Conservation (phyloP, 2,329 filamentous ascomycete genomes). For the Tolypocladium ophioglossoides region DNA sequence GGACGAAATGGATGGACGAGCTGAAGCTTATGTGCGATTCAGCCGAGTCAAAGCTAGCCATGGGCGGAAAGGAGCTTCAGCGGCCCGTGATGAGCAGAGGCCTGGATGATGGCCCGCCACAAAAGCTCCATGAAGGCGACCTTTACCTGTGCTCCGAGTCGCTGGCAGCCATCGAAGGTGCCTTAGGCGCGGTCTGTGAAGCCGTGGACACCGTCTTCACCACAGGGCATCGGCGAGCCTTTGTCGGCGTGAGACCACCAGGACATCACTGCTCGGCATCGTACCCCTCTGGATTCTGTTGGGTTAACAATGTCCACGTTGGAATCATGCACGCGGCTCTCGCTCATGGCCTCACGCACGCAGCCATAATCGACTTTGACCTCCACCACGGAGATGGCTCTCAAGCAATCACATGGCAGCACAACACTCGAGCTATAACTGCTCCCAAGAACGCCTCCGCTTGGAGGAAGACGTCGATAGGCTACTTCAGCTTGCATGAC, state of each 20-base stretch:
- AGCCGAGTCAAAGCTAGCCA: constrained; percentile 67
- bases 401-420: constrained; percentile 84
- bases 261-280: constrained; percentile 91
- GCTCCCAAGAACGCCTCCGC: constrained; percentile 59
- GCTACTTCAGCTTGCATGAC: constrained; percentile 94
- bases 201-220: constrained; percentile 78
- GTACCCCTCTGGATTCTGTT: constrained; percentile 92
- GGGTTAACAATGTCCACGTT: constrained; percentile 97
- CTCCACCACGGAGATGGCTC: constrained; percentile 93
- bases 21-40: constrained; percentile 73
- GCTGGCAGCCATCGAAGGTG: constrained; percentile 76
- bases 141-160: constrained; percentile 86
- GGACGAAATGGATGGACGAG: constrained; percentile 87
- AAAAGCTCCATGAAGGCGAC: constrained; percentile 74
- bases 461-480: constrained; percentile 79
- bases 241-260: constrained; percentile 85
- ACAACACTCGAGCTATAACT: constrained; percentile 59
- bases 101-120: constrained; percentile 30
- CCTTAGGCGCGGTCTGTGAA: constrained; percentile 85
- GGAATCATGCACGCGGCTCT: constrained; percentile 86
- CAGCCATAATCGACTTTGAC: constrained; percentile 87
- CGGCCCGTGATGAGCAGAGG: constrained; percentile 53
- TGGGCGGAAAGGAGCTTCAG: constrained; percentile 67
- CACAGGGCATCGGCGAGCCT: constrained; percentile 60
- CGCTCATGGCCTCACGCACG: constrained; percentile 79